These are phyloP conservation scores for Aquilaria malaccensis DNA, from an alignment of 345 rosid species.

Conservation along the genomic window DNA sequence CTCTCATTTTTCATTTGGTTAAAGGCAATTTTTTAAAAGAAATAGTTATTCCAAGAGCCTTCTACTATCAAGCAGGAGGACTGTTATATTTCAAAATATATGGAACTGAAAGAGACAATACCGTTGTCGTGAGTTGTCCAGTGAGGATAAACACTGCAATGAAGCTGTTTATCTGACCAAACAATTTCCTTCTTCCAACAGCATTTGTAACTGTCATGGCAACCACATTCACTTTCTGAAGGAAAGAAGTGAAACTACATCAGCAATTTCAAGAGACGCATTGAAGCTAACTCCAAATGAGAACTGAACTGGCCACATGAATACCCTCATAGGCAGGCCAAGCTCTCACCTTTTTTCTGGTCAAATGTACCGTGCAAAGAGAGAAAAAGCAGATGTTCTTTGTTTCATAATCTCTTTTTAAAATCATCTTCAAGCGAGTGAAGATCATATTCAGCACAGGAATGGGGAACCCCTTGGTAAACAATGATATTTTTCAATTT, in stretches of 20 bases:
- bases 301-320: too few relatives aligned
- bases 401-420: too few relatives aligned
- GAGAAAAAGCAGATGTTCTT: background rate
- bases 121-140: slow-evolving; percentile 90
- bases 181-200: slow-evolving; percentile 70
- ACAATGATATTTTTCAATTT: background rate
- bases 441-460: background rate
- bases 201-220: slow-evolving; percentile 72
- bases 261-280: background rate
- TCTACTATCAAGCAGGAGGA: too few relatives aligned
- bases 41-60: too few relatives aligned
- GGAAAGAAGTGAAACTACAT: background rate
- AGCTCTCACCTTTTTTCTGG: too few relatives aligned
- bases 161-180: slow-evolving; percentile 93
- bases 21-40: too few relatives aligned
- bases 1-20: too few relatives aligned
- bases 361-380: background rate
- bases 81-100: background rate
- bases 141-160: slow-evolving; percentile 84
- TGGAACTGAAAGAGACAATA: slow-evolving; percentile 13
- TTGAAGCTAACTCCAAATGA: background rate
- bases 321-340: too few relatives aligned
- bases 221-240: slow-evolving; percentile 88
- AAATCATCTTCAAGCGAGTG: too few relatives aligned
- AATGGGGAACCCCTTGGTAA: background rate